Percentiles rank a stretch among this genome's conserved stretches.
phyloP scores from a whole-genome alignment of 306 rosid genomes.

The Trifolium dubium region DNA sequence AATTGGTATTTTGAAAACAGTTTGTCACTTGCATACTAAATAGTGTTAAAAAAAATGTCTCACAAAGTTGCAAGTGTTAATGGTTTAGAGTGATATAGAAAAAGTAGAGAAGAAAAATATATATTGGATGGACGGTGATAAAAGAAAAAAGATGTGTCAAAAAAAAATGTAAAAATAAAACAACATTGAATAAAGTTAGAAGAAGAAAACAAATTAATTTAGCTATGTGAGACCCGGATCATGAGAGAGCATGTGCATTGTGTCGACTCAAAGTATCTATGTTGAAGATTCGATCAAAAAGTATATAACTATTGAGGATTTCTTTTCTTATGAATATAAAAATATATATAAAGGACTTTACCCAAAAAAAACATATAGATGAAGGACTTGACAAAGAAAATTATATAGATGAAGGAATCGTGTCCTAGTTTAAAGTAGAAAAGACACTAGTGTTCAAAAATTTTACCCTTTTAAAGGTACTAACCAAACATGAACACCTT shows the following conservation, averaged over 20 bases:
- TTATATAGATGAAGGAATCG: too few relatives aligned
- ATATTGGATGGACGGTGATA: background rate
- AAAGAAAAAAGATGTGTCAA: background rate
- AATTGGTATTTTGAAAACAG: too few relatives aligned
- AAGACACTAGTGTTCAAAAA: too few relatives aligned
- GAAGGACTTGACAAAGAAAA: too few relatives aligned
- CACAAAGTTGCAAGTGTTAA: background rate
- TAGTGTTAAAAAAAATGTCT: background rate
- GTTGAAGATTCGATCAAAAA: conserved; percentile 21
- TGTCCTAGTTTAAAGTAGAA: too few relatives aligned
- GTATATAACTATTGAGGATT: background rate
- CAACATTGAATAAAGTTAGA: too few relatives aligned
- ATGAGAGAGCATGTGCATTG: conserved; percentile 17
- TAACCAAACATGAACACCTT: too few relatives aligned
- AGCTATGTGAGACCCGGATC: background rate
- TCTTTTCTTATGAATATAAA: background rate
- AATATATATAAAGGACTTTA: too few relatives aligned
- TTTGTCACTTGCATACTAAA: background rate
- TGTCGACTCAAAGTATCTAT: conserved; percentile 3
- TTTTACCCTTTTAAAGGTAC: too few relatives aligned
- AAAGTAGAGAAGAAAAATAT: background rate
- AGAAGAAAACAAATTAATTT: background rate
- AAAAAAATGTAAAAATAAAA: background rate
- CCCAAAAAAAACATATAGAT: too few relatives aligned
- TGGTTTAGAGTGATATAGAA: background rate